A percentile compares a stretch with the other conserved stretches of the same genome.
Conservation (phyloP, 768 basidiomycete genomes). For the Fomitopsis serialis region DNA sequence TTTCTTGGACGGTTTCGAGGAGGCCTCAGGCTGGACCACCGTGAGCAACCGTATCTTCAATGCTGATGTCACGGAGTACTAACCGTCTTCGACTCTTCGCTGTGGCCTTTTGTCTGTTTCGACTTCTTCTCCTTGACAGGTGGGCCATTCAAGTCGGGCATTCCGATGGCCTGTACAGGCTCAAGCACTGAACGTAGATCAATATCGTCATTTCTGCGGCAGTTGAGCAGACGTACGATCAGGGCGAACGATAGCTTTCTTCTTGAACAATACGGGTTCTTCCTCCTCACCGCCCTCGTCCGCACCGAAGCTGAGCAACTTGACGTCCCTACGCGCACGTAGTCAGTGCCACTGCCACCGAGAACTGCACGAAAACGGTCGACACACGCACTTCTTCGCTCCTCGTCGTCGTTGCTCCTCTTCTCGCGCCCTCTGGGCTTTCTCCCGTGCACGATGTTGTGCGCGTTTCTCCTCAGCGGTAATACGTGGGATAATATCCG, state of each 20-base stretch:
- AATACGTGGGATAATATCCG: slow-evolving; percentile 93
- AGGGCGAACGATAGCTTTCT: slow-evolving; percentile 79
- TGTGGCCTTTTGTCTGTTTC: slow-evolving; percentile 7
- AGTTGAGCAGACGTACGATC: slow-evolving; percentile 54
- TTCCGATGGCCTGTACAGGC: slow-evolving; percentile 18
- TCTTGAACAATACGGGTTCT: slow-evolving; percentile 52
- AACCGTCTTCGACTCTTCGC: slow-evolving; percentile 5
- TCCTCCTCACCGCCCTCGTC: slow-evolving; percentile 55
- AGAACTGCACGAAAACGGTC: background rate
- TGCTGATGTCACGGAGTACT: background rate
- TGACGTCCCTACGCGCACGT: slow-evolving; percentile 64
- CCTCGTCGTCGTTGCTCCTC: slow-evolving; percentile 65
- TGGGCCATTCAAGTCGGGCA: slow-evolving; percentile 6
- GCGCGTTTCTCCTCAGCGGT: slow-evolving; percentile 87
- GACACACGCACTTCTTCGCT: slow-evolving; percentile 74
- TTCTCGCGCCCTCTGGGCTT: slow-evolving; percentile 73
- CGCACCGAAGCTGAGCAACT: slow-evolving; percentile 81
- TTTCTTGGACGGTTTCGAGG: slow-evolving; percentile 27
- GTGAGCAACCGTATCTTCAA: background rate
- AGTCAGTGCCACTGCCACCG: background rate
- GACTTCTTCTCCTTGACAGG: slow-evolving; percentile 12
- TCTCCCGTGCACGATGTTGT: slow-evolving; percentile 77
- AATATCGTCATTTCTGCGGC: background rate
- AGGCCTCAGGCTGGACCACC: background rate
- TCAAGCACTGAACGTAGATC: slow-evolving; percentile 20